phyloP scores from a whole-genome alignment of 768 basidiomycete species.

The Leucosporidium scottii region DNA sequence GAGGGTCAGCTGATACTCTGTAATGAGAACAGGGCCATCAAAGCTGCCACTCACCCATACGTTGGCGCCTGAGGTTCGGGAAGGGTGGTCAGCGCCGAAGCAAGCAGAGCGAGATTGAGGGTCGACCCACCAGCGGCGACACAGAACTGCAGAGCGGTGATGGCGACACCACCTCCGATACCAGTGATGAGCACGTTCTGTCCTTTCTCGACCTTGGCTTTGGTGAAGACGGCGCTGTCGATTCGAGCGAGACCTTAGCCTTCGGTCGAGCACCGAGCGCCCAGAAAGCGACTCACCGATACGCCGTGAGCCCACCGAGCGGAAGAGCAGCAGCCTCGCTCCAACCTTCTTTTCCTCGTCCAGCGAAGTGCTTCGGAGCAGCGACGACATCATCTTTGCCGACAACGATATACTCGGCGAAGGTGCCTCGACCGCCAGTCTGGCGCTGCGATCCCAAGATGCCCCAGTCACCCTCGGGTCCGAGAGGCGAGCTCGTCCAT shows the following conservation, averaged over 20 bases:
- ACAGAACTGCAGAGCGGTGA: constrained; percentile 66
- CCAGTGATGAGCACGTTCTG: constrained; percentile 64
- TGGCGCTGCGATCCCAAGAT: constrained; percentile 57
- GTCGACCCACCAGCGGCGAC: constrained; percentile 55
- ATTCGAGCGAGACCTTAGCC: not conserved
- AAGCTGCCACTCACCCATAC: constrained; percentile 59
- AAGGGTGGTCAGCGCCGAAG: not conserved
- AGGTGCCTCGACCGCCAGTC: constrained; percentile 55
- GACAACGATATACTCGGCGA: constrained; percentile 67
- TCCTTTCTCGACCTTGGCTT: constrained; percentile 56
- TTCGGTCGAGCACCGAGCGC: not conserved
- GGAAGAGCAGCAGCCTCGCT: constrained; percentile 62
- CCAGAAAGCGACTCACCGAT: constrained; percentile 53
- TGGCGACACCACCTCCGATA: constrained; percentile 63
- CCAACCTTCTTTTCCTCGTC: constrained; percentile 45
- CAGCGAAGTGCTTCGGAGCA: constrained; percentile 61
- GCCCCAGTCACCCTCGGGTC: constrained; percentile 50
- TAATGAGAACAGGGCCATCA: too few species aligned
- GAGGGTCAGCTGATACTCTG: not conserved
- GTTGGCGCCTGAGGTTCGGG: constrained; percentile 42
- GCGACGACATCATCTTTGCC: constrained; percentile 57
- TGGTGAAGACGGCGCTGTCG: constrained; percentile 57
- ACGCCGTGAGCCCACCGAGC: constrained; percentile 68
- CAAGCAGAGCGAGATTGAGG: not conserved
- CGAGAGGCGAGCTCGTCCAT: constrained; percentile 28